Conservation (phyloP, 176 grass and related monocot species). For the Paspalum notatum region DNA sequence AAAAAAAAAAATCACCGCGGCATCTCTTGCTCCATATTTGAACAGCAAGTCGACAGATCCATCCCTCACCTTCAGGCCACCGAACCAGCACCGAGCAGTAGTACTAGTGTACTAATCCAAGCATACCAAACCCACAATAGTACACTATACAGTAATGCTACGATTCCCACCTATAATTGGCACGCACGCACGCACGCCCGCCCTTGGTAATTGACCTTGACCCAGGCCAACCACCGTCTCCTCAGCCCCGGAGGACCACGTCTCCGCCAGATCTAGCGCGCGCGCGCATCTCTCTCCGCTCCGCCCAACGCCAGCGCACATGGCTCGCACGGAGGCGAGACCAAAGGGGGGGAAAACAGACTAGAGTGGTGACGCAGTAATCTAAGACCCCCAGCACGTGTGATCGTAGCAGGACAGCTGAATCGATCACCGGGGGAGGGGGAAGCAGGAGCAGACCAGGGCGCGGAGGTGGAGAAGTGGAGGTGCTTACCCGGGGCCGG, state of each 20-base stretch:
- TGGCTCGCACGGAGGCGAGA: neutral
- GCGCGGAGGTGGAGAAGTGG: neutral
- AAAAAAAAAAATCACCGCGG: too few species aligned
- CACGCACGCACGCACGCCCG: too few species aligned
- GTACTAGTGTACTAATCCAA: constrained; percentile 9
- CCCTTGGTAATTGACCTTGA: neutral
- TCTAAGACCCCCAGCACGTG: neutral
- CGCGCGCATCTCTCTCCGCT: neutral
- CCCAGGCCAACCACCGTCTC: neutral
- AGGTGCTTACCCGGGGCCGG: constrained; percentile 71
- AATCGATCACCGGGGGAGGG: neutral
- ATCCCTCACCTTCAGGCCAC: neutral
- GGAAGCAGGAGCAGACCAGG: neutral
- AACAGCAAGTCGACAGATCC: neutral
- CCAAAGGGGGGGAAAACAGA: neutral
- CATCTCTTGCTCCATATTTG: neutral
- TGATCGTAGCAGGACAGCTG: neutral
- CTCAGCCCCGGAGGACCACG: neutral
- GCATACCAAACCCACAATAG: neutral
- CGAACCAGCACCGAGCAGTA: neutral
- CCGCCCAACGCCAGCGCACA: neutral
- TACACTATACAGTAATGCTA: neutral
- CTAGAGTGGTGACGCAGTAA: neutral
- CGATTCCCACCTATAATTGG: neutral
- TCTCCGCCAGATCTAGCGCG: constrained; percentile 26